Evolutionary conservation across 164 flowering plant species (phyloP).

Genomic region (Platanus orientalis): DNA sequence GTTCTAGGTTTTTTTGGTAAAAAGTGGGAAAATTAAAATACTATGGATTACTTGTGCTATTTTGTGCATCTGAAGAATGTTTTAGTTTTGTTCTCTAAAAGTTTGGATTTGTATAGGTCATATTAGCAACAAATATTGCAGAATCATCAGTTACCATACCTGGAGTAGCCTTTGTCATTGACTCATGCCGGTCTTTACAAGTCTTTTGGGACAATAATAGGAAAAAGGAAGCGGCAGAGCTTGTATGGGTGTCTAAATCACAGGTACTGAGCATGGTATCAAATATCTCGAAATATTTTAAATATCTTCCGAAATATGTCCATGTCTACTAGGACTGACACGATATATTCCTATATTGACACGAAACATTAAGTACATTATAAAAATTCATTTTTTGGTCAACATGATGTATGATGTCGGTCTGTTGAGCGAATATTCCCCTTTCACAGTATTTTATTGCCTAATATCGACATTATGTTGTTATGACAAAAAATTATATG

Average conservation of each 20-base stretch:
- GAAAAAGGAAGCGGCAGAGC: conserved; percentile 64
- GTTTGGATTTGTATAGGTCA: conserved; percentile 49
- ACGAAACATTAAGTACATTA: too few species aligned
- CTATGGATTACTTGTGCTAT: background rate
- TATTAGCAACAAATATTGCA: conserved; percentile 97
- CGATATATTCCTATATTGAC: too few species aligned
- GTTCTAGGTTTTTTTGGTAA: background rate
- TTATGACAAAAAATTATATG: too few species aligned
- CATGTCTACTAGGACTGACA: too few species aligned
- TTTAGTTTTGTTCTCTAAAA: background rate
- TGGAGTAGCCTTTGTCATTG: conserved; percentile 90
- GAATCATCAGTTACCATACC: conserved; percentile 99
- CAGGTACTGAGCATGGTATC: conserved; percentile 72
- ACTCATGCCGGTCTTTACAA: conserved; percentile 94
- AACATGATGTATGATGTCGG: too few species aligned
- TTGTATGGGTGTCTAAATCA: conserved; percentile 93
- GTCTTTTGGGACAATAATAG: conserved; percentile 67
- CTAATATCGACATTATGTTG: too few species aligned
- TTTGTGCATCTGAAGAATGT: background rate
- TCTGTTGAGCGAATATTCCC: too few species aligned
- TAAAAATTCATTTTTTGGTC: too few species aligned
- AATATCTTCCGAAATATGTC: too few species aligned
- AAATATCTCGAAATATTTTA: too few species aligned
- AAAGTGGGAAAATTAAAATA: background rate
- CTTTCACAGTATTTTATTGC: too few species aligned